These are phyloP conservation scores for Syzygium malaccense DNA, from an alignment of 441 rosid species.

Conservation along the genomic window DNA sequence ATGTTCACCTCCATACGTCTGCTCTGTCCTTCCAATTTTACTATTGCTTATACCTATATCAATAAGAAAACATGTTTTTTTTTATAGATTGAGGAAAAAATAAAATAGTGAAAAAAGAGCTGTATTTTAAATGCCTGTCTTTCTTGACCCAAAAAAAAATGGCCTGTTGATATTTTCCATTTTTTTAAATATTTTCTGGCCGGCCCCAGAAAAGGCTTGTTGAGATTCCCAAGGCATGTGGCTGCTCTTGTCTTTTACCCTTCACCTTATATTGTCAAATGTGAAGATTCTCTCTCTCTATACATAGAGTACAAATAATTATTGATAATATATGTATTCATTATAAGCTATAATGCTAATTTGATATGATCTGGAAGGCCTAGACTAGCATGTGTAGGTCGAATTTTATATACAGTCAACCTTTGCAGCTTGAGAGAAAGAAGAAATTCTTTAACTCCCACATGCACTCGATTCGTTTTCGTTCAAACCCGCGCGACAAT, in stretches of 20 bases:
- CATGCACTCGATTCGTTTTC: not conserved
- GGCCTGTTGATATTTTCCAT: not conserved
- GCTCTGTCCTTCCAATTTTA: not conserved
- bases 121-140: not conserved
- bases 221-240: not conserved
- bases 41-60: not conserved
- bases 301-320: not conserved
- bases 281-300: not conserved
- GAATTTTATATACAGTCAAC: not conserved
- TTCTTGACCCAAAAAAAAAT: not conserved
- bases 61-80: not conserved
- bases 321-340: not conserved
- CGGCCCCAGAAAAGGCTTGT: not conserved
- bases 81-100: not conserved
- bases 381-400: not conserved
- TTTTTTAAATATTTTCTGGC: no score
- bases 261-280: not conserved
- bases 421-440: not conserved
- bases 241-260: not conserved
- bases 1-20: not conserved
- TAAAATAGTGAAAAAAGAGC: not conserved
- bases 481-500: not conserved
- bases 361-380: not conserved
- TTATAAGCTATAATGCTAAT: not conserved
- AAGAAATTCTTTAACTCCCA: not conserved